These are phyloP conservation scores for Neocatenulostroma microsporum DNA, from an alignment of 2,329 filamentous ascomycete species.

Conservation along the genomic window DNA sequence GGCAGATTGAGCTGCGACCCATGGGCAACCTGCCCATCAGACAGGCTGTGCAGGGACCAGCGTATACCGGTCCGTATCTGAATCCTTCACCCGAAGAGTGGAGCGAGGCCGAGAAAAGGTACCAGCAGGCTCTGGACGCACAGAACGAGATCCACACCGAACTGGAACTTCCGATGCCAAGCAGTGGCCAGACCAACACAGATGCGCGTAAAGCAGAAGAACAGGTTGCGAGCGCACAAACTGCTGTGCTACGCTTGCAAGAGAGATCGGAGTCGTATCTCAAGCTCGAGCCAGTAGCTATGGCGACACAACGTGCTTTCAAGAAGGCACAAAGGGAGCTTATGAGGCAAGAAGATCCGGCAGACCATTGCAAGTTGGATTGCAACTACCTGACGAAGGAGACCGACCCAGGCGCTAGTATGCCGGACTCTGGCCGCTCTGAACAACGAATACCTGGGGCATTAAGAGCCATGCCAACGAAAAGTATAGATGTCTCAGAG, in stretches of 20 bases:
- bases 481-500: constrained; percentile 6
- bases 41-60: constrained; percentile 40
- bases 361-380: constrained; percentile 21
- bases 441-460: constrained; percentile 36
- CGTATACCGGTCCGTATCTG: constrained; percentile 34
- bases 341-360: constrained; percentile 10
- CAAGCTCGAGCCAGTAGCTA: constrained; percentile 19
- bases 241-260: constrained; percentile 6
- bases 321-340: constrained; percentile 18
- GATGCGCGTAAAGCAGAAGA: constrained; percentile 2
- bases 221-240: constrained; percentile 7
- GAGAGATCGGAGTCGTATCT: constrained; percentile 3
- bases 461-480: constrained; percentile 25
- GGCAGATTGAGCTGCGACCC: constrained; percentile 30
- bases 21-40: constrained; percentile 37
- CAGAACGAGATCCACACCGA: constrained; percentile 5
- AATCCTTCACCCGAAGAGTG: constrained; percentile 17
- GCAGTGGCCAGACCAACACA: not conserved
- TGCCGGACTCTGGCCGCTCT: constrained; percentile 34
- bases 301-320: constrained; percentile 28
- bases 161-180: not conserved
- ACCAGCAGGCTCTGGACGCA: constrained; percentile 16
- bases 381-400: constrained; percentile 27
- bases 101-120: constrained; percentile 19
- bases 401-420: constrained; percentile 28